Percentiles rank a stretch among this genome's conserved stretches.
Conservation (phyloP, 2,329 filamentous ascomycete genomes). For the Furcasterigmium sp. region DNA sequence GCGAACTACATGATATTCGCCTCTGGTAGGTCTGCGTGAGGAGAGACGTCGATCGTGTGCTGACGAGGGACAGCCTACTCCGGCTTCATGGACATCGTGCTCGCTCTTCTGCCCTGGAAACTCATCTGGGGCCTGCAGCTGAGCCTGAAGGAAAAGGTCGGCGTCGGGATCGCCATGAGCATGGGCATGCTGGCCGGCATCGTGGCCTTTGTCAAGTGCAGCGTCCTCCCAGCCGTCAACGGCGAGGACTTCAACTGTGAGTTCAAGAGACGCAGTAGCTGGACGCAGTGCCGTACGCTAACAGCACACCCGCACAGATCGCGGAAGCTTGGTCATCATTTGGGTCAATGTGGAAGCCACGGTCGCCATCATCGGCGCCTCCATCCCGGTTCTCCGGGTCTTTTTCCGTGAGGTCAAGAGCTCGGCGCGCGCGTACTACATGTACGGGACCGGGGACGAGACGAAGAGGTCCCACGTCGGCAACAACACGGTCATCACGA, state of each 20-base stretch:
- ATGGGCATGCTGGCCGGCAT: slow-evolving; percentile 20
- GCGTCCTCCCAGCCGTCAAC: neutral
- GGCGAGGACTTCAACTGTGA: neutral
- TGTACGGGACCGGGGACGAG: neutral
- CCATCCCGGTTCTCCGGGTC: slow-evolving; percentile 25
- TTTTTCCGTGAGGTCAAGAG: slow-evolving; percentile 14
- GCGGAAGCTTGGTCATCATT: slow-evolving; percentile 16
- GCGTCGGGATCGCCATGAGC: slow-evolving; percentile 35
- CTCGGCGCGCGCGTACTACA: slow-evolving; percentile 4
- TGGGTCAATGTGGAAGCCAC: slow-evolving; percentile 21
- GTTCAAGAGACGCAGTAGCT: neutral
- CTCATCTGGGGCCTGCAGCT: slow-evolving; percentile 33
- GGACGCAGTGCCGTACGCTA: neutral
- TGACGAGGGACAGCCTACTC: too few relatives aligned
- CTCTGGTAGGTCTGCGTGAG: too few relatives aligned
- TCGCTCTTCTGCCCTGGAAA: slow-evolving; percentile 34
- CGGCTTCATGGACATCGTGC: slow-evolving; percentile 29
- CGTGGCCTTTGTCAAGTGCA: neutral
- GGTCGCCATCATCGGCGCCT: slow-evolving; percentile 21
- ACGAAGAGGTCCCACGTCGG: slow-evolving; percentile 2
- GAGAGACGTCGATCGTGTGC: too few relatives aligned
- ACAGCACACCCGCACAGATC: slow-evolving; percentile 6
- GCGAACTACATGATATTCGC: slow-evolving; percentile 22
- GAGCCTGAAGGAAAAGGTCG: slow-evolving; percentile 32
- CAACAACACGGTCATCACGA: neutral